Evolutionary conservation across 2,329 filamentous ascomycete species (phyloP).

Genomic region (Chaetothyriales sp.): DNA sequence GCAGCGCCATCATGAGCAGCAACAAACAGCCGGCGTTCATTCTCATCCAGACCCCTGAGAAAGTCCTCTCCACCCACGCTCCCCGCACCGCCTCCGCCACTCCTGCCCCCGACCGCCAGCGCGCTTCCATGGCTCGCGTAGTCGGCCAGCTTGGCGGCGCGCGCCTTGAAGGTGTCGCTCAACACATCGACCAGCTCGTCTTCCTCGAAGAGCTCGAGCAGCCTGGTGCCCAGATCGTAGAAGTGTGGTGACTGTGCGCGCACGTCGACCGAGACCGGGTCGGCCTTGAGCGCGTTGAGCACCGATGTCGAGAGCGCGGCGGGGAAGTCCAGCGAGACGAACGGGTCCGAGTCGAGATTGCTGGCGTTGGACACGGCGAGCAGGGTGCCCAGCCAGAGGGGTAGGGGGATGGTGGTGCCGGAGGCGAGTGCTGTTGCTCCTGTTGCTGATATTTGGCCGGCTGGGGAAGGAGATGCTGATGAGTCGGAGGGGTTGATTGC

Average conservation of each 20-base stretch:
- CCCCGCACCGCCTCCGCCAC: conserved; percentile 9
- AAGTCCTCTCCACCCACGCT: conserved; percentile 57
- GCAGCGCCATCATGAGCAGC: conserved; percentile 61
- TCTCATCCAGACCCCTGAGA: conserved; percentile 74
- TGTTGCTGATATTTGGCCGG: neutral
- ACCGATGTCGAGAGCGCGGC: conserved; percentile 62
- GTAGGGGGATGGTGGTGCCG: conserved; percentile 66
- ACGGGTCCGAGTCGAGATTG: conserved; percentile 29
- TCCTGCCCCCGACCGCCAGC: no score
- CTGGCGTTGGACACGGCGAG: conserved; percentile 48
- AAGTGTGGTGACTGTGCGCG: conserved; percentile 74
- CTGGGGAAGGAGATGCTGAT: neutral
- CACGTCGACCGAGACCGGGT: conserved; percentile 70
- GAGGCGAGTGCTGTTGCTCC: conserved; percentile 50
- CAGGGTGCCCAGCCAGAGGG: conserved; percentile 90
- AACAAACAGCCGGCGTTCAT: conserved; percentile 63
- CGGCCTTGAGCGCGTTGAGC: conserved; percentile 77
- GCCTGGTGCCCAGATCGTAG: conserved; percentile 68
- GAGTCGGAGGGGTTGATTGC: conserved; percentile 20
- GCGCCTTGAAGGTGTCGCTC: neutral
- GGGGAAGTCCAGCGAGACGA: conserved; percentile 71
- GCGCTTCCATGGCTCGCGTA: neutral
- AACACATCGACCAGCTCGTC: conserved; percentile 47
- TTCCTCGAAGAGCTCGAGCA: conserved; percentile 84
- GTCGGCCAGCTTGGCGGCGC: neutral